Conservation (phyloP, 1,284 basidiomycete species). For the Rhodotorula sp. region DNA sequence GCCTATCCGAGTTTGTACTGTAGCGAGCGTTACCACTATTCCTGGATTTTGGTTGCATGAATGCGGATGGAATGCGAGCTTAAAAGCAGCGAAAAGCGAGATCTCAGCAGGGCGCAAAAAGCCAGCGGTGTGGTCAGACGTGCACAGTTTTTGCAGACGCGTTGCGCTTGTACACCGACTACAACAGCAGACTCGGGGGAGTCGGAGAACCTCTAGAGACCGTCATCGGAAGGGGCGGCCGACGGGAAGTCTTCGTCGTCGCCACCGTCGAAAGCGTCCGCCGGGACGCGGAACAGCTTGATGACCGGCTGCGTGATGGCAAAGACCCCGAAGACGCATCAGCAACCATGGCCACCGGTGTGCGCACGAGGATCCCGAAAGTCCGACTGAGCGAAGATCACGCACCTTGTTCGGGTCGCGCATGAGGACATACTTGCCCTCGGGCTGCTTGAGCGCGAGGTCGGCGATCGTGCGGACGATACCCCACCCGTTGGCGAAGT, state of each 20-base stretch:
- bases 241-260: constrained; percentile 52
- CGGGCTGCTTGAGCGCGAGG: constrained; percentile 88
- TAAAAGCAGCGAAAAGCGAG: no score
- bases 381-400: constrained; percentile 20
- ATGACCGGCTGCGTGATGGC: constrained; percentile 70
- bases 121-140: no score
- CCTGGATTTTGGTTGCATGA: no score
- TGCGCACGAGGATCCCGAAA: not conserved
- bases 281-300: constrained; percentile 87
- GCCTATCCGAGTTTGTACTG: no score
- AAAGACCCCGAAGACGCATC: not conserved
- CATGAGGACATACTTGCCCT: constrained; percentile 92
- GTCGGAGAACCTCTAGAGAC: not conserved
- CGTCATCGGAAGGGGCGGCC: constrained; percentile 16
- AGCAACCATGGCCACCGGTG: no score
- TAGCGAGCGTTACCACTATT: no score
- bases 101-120: no score
- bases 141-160: not conserved
- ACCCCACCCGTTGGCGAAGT: constrained; percentile 95
- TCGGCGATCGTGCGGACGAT: constrained; percentile 93
- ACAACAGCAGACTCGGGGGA: not conserved
- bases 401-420: constrained; percentile 95
- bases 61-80: no score
- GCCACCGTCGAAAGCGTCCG: constrained; percentile 68
- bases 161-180: not conserved